These are phyloP conservation scores for Umbelopsis ramanniana DNA, from an alignment of 192 early-diverging fungal genomes.

Conservation along the genomic window DNA sequence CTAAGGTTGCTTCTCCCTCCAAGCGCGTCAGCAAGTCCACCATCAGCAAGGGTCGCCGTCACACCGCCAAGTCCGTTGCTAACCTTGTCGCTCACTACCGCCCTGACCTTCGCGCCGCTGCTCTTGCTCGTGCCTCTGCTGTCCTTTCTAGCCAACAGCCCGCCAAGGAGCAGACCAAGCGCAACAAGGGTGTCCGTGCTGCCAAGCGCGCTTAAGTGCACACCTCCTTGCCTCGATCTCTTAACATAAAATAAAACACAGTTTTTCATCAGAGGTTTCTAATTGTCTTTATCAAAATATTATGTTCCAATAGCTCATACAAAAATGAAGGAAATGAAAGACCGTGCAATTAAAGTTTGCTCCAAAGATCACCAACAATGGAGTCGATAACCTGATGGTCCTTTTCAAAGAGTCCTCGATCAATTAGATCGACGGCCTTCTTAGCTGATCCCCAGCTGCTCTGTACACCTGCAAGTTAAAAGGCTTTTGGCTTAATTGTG, in stretches of 20 bases:
- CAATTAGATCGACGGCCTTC: conserved; percentile 46
- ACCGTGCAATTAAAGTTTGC: background rate
- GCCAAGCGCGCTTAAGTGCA: conserved; percentile 44
- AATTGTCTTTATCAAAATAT: conserved; percentile 2
- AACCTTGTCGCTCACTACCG: conserved; percentile 72
- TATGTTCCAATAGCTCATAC: background rate
- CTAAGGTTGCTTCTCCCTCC: conserved; percentile 55
- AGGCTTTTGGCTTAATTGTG: background rate
- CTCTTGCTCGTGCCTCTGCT: conserved; percentile 73
- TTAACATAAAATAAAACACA: conserved; percentile 18
- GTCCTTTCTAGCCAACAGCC: conserved; percentile 68
- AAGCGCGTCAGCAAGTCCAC: conserved; percentile 57
- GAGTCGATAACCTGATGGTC: background rate
- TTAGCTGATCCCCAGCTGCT: conserved; percentile 64
- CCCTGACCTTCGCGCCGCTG: conserved; percentile 72
- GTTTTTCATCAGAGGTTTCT: background rate
- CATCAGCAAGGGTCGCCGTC: conserved; percentile 64
- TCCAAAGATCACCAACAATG: conserved; percentile 16
- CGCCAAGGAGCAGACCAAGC: conserved; percentile 59
- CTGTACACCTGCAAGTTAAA: conserved; percentile 47
- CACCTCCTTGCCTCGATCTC: conserved; percentile 14
- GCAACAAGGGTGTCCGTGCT: conserved; percentile 63
- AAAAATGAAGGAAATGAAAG: background rate
- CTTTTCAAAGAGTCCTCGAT: conserved; percentile 4
- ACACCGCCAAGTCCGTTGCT: conserved; percentile 65